A percentile compares a stretch with the other conserved stretches of the same genome.
Conservation (phyloP, 768 basidiomycete species). For the Phylloporus sp. region DNA sequence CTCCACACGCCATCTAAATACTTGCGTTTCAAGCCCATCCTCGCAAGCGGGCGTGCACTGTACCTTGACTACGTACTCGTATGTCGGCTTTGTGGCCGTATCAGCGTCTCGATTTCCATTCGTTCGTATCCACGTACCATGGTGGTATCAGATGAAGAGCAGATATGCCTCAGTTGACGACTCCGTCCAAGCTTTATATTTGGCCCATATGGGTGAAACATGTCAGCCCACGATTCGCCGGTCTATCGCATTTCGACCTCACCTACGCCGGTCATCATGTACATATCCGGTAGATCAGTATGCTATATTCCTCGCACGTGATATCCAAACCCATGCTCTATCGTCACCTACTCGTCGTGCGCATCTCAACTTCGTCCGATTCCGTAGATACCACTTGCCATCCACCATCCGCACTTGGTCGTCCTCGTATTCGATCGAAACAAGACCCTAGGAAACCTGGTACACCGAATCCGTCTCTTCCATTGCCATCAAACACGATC, state of each 20-base stretch:
- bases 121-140: slow-evolving; percentile 17
- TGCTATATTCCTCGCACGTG: background rate
- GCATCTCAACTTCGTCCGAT: slow-evolving; percentile 60
- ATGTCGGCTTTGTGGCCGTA: slow-evolving; percentile 27
- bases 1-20: slow-evolving; percentile 75
- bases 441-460: slow-evolving; percentile 41
- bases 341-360: slow-evolving; percentile 11
- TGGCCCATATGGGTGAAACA: background rate
- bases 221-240: background rate
- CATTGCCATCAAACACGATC: background rate
- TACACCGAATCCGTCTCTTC: no score
- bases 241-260: background rate
- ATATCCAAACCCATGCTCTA: background rate
- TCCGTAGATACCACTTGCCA: slow-evolving; percentile 77
- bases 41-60: background rate
- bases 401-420: slow-evolving; percentile 51
- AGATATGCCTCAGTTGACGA: background rate
- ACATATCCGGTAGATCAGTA: no score
- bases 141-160: background rate
- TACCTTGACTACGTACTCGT: slow-evolving; percentile 85
- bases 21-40: background rate
- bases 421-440: slow-evolving; percentile 46
- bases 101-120: slow-evolving; percentile 1
- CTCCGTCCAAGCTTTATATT: slow-evolving; percentile 4
- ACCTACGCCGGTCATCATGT: no score